phyloP scores from a whole-genome alignment of 305 asterid genomes.

The Fraxinus velutina region DNA sequence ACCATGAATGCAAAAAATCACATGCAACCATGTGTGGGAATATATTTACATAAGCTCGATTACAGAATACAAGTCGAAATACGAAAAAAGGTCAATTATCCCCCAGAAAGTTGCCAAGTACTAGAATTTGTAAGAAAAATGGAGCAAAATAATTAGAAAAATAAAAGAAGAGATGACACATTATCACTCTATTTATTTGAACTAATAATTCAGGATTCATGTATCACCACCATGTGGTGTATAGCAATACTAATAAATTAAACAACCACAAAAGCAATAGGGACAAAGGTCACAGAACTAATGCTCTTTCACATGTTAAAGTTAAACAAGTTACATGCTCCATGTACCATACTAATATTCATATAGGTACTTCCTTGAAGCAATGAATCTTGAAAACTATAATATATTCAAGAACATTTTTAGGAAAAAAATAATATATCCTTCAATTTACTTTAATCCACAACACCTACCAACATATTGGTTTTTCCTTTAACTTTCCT shows the following conservation, averaged over 20 bases:
- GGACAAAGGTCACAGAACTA: constrained; percentile 33
- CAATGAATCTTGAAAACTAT: constrained; percentile 13
- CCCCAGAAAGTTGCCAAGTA: background rate
- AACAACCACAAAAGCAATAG: constrained; percentile 23
- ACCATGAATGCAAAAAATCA: background rate
- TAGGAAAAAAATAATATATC: background rate
- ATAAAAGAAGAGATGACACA: background rate
- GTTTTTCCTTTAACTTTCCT: background rate
- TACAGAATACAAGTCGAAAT: background rate
- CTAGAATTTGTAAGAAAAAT: background rate
- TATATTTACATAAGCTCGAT: background rate
- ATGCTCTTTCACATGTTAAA: constrained; percentile 24
- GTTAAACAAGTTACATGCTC: constrained; percentile 24
- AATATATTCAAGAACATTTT: constrained; percentile 5
- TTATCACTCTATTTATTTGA: background rate
- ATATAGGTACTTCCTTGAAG: constrained; percentile 15
- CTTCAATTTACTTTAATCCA: background rate
- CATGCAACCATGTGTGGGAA: background rate
- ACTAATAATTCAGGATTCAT: background rate
- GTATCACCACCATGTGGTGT: background rate
- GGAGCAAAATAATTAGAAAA: background rate
- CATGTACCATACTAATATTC: constrained; percentile 32
- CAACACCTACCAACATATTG: constrained; percentile 6
- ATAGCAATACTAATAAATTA: background rate
- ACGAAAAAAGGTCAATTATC: background rate